Percentiles rank a stretch among this genome's conserved stretches.
phyloP scores from a whole-genome alignment of 2,329 filamentous ascomycete species.

The Raffaelea albimanens region DNA sequence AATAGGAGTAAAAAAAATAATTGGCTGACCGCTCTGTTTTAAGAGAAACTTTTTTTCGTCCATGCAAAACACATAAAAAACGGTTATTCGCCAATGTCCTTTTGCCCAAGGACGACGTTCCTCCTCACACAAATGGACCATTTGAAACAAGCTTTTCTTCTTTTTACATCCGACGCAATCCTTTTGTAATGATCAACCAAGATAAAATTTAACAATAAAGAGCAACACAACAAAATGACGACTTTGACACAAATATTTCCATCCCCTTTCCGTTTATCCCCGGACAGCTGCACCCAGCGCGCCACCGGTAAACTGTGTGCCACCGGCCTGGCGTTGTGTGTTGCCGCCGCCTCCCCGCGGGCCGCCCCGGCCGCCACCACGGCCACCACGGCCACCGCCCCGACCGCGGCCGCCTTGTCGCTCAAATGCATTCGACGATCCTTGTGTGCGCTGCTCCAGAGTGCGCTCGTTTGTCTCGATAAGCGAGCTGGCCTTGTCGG shows the following conservation, averaged over 20 bases:
- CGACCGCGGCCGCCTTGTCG: conserved; percentile 74
- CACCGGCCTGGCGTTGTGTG: conserved; percentile 57
- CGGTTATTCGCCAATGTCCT: no score
- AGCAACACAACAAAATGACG: not conserved
- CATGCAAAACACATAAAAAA: no score
- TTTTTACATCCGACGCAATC: no score
- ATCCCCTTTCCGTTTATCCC: conserved; percentile 29
- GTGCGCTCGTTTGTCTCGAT: conserved; percentile 98
- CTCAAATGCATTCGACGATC: conserved; percentile 91
- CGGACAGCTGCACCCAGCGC: conserved; percentile 62
- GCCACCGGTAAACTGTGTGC: conserved; percentile 74
- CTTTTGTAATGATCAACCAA: no score
- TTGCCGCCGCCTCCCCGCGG: conserved; percentile 45
- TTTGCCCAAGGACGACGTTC: no score
- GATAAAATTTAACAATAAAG: not conserved
- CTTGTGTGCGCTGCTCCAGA: conserved; percentile 92
- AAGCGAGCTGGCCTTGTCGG: conserved; percentile 90
- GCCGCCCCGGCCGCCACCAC: conserved; percentile 52
- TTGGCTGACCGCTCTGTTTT: no score
- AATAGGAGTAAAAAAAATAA: no score
- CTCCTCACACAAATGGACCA: no score
- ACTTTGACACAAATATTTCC: no score
- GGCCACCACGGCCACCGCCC: conserved; percentile 55
- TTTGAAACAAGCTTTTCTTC: no score
- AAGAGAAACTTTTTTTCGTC: no score